Base-by-base conservation (phyloP, 1,284 basidiomycete species). In the Mycosarcoma mackinlayi region DNA sequence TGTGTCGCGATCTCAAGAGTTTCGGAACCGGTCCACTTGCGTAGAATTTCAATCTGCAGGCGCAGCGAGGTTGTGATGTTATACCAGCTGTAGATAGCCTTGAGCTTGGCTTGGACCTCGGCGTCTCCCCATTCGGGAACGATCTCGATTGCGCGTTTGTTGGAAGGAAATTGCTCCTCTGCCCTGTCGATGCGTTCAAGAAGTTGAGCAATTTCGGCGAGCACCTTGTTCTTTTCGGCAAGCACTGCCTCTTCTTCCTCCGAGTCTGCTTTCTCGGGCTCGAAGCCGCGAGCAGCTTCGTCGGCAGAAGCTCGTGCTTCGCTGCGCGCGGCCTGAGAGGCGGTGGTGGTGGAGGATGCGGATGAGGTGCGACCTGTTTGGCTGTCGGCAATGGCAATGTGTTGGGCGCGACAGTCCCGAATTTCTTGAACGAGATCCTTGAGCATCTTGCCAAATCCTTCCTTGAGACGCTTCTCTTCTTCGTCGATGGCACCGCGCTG, bases 371-470 rank as follows among this genome's bases (percentile, higher is more conserved):
- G 63, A 37, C 21, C 13, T 11, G 40, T n/a, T 19, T 34, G 23
- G 19, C 45, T 49, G 11, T 64, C 54, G 0, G 83, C 54, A 7
- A 11, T 35, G 3, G 85, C 85, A 25, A 83, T 83, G 59, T 74
- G 60, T 8, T 87, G 85, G 24, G 84, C 81, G 21, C 86, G 87
- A 84, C 96, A 98, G 37, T 85, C 84, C 62, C 89, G 87, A 45
- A 98, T 87, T 77, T 97, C 93, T 52, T 90, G 89, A 62, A 97
- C 89, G 59, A 94, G 88, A 2, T 88, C 84, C 79, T 94, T 92
- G 44, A 94, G 92, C 10, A 88, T 88, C 54, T 90, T 87, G 66
- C 91, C 85, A 62, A 94, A 87, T 64, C 91, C 88, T 76, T 95
- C 92, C 57, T 93, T 91, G 40, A 97, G 85, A 53, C 87, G 87